These are phyloP conservation scores for Daldinia sp. DNA, from an alignment of 2,329 filamentous ascomycete species.

Conservation along the genomic window DNA sequence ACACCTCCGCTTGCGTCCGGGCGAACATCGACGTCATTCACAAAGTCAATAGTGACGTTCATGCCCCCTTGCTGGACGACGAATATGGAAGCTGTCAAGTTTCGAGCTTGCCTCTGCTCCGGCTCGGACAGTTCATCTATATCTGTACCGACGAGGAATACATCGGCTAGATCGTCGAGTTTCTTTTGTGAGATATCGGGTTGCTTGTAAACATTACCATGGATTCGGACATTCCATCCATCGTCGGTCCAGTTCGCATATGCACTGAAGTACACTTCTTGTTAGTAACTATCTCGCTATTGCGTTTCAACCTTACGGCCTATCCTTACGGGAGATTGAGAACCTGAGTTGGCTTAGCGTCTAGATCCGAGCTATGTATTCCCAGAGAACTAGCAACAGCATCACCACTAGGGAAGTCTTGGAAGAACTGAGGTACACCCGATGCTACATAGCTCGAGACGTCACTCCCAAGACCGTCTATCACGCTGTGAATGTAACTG, in stretches of 20 bases:
- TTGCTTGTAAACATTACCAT: constrained; percentile 83
- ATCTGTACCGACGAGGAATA: constrained; percentile 72
- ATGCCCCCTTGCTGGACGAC: constrained; percentile 75
- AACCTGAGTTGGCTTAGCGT: constrained; percentile 72
- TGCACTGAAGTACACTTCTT: constrained; percentile 39
- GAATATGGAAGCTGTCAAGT: constrained; percentile 76
- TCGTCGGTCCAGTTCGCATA: constrained; percentile 82
- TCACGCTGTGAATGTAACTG: constrained; percentile 60
- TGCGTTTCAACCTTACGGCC: constrained; percentile 44
- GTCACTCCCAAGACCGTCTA: constrained; percentile 60
- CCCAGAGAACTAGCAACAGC: constrained; percentile 69
- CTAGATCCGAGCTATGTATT: constrained; percentile 65
- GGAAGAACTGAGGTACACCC: constrained; percentile 73
- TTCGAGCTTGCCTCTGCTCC: constrained; percentile 73
- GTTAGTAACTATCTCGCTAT: neutral
- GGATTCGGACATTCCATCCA: constrained; percentile 79
- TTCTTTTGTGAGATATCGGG: constrained; percentile 71
- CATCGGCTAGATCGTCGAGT: constrained; percentile 73
- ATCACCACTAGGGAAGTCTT: constrained; percentile 69
- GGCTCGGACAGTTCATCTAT: constrained; percentile 65
- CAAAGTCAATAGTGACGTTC: constrained; percentile 70
- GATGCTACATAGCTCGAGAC: constrained; percentile 68
- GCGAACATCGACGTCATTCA: constrained; percentile 53
- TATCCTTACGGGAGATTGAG: constrained; percentile 66
- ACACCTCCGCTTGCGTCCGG: constrained; percentile 65